Conservation (phyloP, 2,329 filamentous ascomycete species). For the Penicillium thymicola region DNA sequence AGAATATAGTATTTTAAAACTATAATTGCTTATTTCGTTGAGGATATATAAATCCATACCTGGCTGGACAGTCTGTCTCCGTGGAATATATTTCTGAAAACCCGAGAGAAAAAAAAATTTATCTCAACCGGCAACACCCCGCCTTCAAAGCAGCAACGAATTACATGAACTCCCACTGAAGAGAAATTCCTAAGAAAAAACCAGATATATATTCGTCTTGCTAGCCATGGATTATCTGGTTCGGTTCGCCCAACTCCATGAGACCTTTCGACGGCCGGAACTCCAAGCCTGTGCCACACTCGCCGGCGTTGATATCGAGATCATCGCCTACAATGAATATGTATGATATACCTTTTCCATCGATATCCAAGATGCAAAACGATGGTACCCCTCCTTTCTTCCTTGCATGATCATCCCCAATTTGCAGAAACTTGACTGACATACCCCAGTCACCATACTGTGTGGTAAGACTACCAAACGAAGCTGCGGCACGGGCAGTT, state of each 20-base stretch:
- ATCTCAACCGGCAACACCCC: constrained; percentile 18
- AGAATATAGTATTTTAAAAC: background rate
- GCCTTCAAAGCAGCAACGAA: constrained; percentile 8
- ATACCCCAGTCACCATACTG: constrained; percentile 75
- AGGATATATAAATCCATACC: background rate
- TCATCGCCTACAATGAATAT: constrained; percentile 70
- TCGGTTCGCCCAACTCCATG: constrained; percentile 83
- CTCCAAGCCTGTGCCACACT: constrained; percentile 74
- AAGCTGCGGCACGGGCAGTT: constrained; percentile 62
- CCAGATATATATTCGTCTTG: background rate
- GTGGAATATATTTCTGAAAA: constrained; percentile 11
- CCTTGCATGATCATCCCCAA: constrained; percentile 1
- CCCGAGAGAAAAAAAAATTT: constrained; percentile 15
- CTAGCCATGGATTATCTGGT: constrained; percentile 70
- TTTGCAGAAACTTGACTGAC: constrained; percentile 16
- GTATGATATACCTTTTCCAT: constrained; percentile 51
- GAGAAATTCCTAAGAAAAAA: background rate
- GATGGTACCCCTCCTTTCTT: background rate
- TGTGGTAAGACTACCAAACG: constrained; percentile 66
- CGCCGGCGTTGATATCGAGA: constrained; percentile 63
- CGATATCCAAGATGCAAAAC: background rate
- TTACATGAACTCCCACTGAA: background rate
- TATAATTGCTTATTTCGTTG: background rate
- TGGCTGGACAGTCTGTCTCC: background rate
- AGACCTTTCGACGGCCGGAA: constrained; percentile 85